Conservation (phyloP, 2,329 filamentous ascomycete species). For the Penicillium sp. region DNA sequence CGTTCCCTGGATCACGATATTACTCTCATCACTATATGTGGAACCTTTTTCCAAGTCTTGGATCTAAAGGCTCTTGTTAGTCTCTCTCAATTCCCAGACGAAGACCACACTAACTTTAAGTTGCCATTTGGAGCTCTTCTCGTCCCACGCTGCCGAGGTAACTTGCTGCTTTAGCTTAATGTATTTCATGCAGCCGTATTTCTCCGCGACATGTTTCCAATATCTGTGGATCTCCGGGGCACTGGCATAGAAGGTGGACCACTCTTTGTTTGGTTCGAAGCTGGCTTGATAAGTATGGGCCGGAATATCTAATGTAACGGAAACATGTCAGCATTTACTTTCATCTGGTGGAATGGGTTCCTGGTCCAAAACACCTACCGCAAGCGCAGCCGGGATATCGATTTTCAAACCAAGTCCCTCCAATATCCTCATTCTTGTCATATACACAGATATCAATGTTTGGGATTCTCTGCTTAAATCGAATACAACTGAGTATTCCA, state of each 20-base stretch:
- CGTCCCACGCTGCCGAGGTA: constrained; percentile 50
- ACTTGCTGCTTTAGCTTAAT: constrained; percentile 54
- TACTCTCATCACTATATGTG: constrained; percentile 31
- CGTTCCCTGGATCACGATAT: constrained; percentile 43
- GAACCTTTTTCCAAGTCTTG: constrained; percentile 27
- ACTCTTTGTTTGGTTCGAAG: constrained; percentile 54
- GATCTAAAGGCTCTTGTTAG: constrained; percentile 20
- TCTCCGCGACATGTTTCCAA: constrained; percentile 50
- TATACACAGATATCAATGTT: constrained; percentile 42
- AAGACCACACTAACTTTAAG: constrained; percentile 25
- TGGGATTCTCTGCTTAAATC: constrained; percentile 41
- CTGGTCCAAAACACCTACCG: constrained; percentile 30
- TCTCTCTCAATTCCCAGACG: neutral
- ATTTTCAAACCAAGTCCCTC: constrained; percentile 42
- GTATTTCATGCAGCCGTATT: constrained; percentile 52
- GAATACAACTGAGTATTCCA: constrained; percentile 44
- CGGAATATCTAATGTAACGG: constrained; percentile 45
- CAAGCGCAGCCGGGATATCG: constrained; percentile 43
- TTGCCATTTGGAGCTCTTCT: constrained; percentile 35
- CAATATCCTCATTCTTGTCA: constrained; percentile 40
- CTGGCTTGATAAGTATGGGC: constrained; percentile 56
- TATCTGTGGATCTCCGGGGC: constrained; percentile 56
- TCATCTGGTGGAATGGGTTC: too few species aligned
- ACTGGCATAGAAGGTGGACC: constrained; percentile 55
- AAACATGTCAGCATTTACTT: too few species aligned